Percentiles rank a stretch among this genome's conserved stretches.
Conservation (phyloP, 2,329 filamentous ascomycete species). For the Sporothrix luriei region DNA sequence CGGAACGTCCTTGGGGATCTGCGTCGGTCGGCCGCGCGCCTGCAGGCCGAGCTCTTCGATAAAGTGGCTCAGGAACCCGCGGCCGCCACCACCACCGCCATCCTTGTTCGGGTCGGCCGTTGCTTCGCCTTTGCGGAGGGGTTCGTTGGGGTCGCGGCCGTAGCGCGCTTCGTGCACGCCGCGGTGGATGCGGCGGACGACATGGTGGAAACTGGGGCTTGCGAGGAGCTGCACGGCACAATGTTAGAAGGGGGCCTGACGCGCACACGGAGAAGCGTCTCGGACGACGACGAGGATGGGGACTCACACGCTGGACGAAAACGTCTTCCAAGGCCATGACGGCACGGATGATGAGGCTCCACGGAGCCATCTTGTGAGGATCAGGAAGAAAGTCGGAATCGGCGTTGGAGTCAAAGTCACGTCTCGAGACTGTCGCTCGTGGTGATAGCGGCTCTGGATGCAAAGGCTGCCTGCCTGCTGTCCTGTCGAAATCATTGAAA, state of each 20-base stretch:
- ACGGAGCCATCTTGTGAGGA: slow-evolving; percentile 33
- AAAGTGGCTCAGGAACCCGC: slow-evolving; percentile 52
- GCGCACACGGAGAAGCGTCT: too few species aligned
- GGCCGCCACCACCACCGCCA: not conserved
- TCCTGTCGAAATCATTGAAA: not conserved
- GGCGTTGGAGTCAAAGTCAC: not conserved
- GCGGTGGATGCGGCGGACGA: slow-evolving; percentile 56
- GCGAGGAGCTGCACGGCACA: slow-evolving; percentile 49
- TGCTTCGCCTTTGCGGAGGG: slow-evolving; percentile 56
- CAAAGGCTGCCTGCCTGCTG: not conserved
- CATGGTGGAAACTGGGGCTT: slow-evolving; percentile 55
- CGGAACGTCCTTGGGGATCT: not conserved
- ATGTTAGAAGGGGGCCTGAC: not conserved
- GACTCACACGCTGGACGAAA: slow-evolving; percentile 34
- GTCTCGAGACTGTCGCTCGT: not conserved
- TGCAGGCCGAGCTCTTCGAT: slow-evolving; percentile 57
- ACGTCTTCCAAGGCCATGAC: slow-evolving; percentile 34
- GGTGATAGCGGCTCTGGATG: not conserved
- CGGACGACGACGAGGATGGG: not conserved
- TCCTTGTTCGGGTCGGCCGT: slow-evolving; percentile 46
- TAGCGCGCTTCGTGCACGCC: slow-evolving; percentile 53
- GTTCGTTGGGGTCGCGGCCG: slow-evolving; percentile 55
- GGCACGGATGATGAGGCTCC: slow-evolving; percentile 32
- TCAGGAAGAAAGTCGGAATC: not conserved
- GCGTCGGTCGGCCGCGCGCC: slow-evolving; percentile 44